A percentile compares a stretch with the other conserved stretches of the same genome.
Evolutionary conservation across 306 rosid species (phyloP).

Genomic region (Vigna angularis): DNA sequence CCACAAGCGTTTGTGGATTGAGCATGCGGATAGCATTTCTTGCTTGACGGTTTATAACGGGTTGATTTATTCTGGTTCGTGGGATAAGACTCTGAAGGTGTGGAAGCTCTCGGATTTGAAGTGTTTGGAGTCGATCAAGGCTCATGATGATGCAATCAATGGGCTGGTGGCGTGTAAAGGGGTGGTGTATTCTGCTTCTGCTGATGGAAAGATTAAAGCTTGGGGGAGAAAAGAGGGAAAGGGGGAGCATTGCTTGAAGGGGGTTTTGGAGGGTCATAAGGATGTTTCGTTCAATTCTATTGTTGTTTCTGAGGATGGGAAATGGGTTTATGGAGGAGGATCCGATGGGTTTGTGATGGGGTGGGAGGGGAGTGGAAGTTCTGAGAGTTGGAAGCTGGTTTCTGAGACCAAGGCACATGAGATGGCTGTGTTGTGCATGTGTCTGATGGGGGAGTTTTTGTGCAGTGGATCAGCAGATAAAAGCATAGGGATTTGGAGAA

Average conservation of each 20-base stretch:
- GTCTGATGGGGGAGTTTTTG: constrained; percentile 67
- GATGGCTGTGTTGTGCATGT: constrained; percentile 83
- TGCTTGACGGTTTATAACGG: constrained; percentile 72
- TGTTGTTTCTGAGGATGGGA: constrained; percentile 78
- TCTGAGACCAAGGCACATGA: constrained; percentile 73
- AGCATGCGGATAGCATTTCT: constrained; percentile 90
- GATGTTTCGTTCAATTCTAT: constrained; percentile 79
- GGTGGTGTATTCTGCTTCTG: constrained; percentile 90
- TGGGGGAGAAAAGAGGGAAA: constrained; percentile 66
- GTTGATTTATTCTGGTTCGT: constrained; percentile 85
- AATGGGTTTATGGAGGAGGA: constrained; percentile 80
- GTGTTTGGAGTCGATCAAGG: constrained; percentile 87
- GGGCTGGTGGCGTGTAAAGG: constrained; percentile 74
- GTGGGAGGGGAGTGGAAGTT: constrained; percentile 57
- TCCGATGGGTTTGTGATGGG: constrained; percentile 82
- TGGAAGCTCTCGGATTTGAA: constrained; percentile 88
- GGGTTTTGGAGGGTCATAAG: constrained; percentile 75
- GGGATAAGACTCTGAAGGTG: constrained; percentile 91
- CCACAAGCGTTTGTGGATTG: constrained; percentile 86
- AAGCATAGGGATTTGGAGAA: constrained; percentile 82
- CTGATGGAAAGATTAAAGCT: constrained; percentile 92
- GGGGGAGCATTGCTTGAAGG: constrained; percentile 61
- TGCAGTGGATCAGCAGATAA: constrained; percentile 94
- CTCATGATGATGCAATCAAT: constrained; percentile 94
- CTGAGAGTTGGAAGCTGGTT: constrained; percentile 65